Base-by-base conservation (phyloP, 768 basidiomycete species). In the Clavaria fumosa region DNA sequence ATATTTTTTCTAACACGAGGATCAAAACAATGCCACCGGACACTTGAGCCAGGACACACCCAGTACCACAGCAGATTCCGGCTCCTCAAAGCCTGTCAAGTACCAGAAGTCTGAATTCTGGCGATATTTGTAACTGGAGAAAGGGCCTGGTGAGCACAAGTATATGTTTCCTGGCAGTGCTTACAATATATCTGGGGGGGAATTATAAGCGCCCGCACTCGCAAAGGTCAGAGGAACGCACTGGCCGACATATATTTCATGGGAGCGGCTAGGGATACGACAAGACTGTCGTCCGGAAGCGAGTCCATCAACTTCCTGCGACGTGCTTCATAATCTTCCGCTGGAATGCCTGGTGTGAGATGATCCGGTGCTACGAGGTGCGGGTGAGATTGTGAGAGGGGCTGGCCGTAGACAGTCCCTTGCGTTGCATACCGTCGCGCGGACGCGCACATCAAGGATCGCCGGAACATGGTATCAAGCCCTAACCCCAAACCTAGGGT, bases 21-120 rank as follows among this genome's bases (percentile, higher is more conserved):
- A 37, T 20, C 26, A 36, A 23, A 22, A 24, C 12, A 19, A 9
- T 35, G 19, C 20, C 17, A 23, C 36, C 21, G 36, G 15, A 12
- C 30, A 39, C 15, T 4, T 17, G 17, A 17, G 19, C 5, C 7
- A 10, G 3, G 22, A 42, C 64, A 24, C 35, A 84, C 88, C 76
- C 32, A 99, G 65, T 26, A 96, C 66, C 30, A 97, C 62, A 1
- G 85, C 90, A 12, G 93, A 72, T 39, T 93, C 81, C 1, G 90
- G 85, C 52, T 97, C 93, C 40, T 88, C 75, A 49, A 95, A 95
- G 7, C 95, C 95, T 0, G 95, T 95, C 10, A 99, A 64, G 55
- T 99, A 97, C 81, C 81, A 88, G 53, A 91, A 85, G 56, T 93
- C 79, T 24, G 84, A 88, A 0, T 75, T 74, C 57, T 93, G 93